Percentiles rank a stretch among this genome's conserved stretches.
These are phyloP conservation scores for Penicillium paxilli DNA, from an alignment of 495 filamentous ascomycete genomes.

Conservation along the genomic window DNA sequence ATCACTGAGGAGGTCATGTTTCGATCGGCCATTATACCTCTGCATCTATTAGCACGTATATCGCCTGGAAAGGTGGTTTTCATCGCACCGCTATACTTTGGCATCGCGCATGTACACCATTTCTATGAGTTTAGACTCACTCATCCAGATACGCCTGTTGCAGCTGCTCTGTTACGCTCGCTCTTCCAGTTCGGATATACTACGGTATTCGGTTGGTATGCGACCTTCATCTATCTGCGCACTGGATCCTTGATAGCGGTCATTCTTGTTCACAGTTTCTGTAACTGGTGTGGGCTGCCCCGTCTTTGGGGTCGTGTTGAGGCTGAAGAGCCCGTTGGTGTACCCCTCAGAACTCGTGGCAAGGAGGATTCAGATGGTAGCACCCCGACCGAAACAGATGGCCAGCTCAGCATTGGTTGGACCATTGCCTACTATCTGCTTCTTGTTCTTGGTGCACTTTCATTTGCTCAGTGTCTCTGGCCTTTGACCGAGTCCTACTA, in stretches of 20 bases:
- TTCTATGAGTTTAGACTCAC: conserved; percentile 90
- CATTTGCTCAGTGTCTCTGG: conserved; percentile 70
- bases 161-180: conserved; percentile 63
- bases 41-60: conserved; percentile 73
- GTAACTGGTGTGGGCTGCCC: conserved; percentile 91
- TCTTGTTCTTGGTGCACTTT: conserved; percentile 66
- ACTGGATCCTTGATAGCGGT: conserved; percentile 76
- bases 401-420: conserved; percentile 55
- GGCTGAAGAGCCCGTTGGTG: conserved; percentile 32
- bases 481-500: conserved; percentile 62
- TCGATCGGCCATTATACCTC: conserved; percentile 77
- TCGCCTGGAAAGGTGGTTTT: conserved; percentile 65
- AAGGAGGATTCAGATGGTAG: conserved; percentile 42
- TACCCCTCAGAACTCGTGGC: conserved; percentile 27
- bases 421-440: conserved; percentile 76
- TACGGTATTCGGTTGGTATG: conserved; percentile 89
- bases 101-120: conserved; percentile 92
- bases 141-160: conserved; percentile 65
- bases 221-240: conserved; percentile 85
- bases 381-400: conserved; percentile 10
- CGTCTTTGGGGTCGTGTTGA: conserved; percentile 78
- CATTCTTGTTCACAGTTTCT: conserved; percentile 80
- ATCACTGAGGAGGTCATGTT: conserved; percentile 93
- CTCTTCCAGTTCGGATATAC: conserved; percentile 90
- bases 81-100: conserved; percentile 84